Conservation (phyloP, 2,329 filamentous ascomycete genomes). For the Ascochyta clinopodiicola region DNA sequence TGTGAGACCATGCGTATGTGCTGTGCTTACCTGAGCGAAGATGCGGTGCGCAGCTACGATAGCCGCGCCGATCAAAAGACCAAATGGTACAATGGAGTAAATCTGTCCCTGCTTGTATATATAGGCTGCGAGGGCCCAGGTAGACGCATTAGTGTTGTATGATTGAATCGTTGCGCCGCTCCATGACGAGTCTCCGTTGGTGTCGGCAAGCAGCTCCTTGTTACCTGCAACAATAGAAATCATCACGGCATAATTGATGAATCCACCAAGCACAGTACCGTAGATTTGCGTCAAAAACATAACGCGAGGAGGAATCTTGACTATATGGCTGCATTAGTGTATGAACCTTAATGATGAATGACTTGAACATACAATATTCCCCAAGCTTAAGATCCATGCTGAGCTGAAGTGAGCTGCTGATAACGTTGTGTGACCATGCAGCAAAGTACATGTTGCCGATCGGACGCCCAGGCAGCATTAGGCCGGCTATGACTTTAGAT, state of each 20-base stretch:
- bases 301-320: constrained; percentile 24
- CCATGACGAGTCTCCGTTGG: constrained; percentile 22
- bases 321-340: not conserved
- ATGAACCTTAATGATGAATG: not conserved
- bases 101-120: constrained; percentile 20
- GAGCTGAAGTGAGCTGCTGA: constrained; percentile 18
- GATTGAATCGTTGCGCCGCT: constrained; percentile 22
- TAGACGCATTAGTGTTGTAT: constrained; percentile 24
- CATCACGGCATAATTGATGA: constrained; percentile 27
- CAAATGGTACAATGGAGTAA: constrained; percentile 22
- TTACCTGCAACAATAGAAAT: constrained; percentile 21
- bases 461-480: constrained; percentile 20
- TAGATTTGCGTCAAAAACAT: constrained; percentile 26
- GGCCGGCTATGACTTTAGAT: constrained; percentile 23
- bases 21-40: constrained; percentile 10
- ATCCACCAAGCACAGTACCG: constrained; percentile 22
- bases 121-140: constrained; percentile 24
- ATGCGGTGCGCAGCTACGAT: constrained; percentile 19
- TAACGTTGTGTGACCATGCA: constrained; percentile 24
- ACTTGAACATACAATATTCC: constrained; percentile 16
- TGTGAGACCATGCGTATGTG: not conserved
- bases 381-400: constrained; percentile 23
- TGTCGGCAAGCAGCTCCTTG: constrained; percentile 19
- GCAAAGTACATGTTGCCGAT: constrained; percentile 28
- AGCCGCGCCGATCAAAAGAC: constrained; percentile 20